Conservation (phyloP, 352 stramenopile genomes). For the Phytophthora brassicae region DNA sequence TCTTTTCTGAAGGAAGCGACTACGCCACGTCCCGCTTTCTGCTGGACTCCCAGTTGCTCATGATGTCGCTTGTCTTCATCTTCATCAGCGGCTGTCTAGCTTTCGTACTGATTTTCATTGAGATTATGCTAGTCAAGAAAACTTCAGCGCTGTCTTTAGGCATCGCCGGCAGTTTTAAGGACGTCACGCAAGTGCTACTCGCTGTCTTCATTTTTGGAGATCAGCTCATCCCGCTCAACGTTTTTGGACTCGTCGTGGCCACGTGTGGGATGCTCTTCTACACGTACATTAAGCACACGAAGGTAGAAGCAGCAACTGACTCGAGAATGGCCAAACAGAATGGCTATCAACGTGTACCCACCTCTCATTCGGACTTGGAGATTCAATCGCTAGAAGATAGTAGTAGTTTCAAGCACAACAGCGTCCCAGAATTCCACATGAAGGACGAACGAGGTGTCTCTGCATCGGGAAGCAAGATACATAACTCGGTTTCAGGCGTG, state of each 20-base stretch:
- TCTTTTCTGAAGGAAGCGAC: conserved; percentile 49
- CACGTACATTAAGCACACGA: conserved; percentile 68
- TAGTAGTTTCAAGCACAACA: conserved; percentile 14
- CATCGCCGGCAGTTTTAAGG: conserved; percentile 80
- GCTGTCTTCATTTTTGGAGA: conserved; percentile 80
- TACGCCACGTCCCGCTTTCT: conserved; percentile 66
- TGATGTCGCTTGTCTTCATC: conserved; percentile 62
- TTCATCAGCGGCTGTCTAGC: conserved; percentile 67
- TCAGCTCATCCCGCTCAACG: conserved; percentile 61
- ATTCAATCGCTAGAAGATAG: conserved; percentile 12
- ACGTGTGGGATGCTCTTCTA: conserved; percentile 80
- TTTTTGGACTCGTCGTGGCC: conserved; percentile 65
- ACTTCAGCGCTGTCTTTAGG: conserved; percentile 80
- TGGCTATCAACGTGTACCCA: conserved; percentile 43
- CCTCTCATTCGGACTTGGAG: conserved; percentile 28
- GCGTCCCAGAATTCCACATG: conserved; percentile 36
- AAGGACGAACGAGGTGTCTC: conserved; percentile 28
- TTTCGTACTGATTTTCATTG: conserved; percentile 81
- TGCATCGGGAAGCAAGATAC: conserved; percentile 25
- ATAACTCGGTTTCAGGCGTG: conserved; percentile 28
- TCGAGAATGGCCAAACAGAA: conserved; percentile 11
- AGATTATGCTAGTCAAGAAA: conserved; percentile 81
- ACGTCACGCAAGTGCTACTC: conserved; percentile 79
- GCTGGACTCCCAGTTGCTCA: conserved; percentile 44
- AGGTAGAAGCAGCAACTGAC: conserved; percentile 25